Conservation (phyloP, 129 eudicot genomes). For the Artemisia annua region DNA sequence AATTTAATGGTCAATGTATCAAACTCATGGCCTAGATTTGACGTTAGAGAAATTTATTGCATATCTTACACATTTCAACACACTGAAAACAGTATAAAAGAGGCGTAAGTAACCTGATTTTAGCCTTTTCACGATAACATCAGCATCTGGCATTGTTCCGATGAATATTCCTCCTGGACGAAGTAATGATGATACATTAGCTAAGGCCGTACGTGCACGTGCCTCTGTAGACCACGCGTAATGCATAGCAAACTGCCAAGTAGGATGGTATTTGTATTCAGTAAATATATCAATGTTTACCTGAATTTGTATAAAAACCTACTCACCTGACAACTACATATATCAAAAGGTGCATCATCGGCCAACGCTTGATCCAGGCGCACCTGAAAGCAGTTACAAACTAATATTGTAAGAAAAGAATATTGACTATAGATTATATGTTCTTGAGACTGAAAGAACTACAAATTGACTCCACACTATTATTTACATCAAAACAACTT, state of each 20-base stretch:
- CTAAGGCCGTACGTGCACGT: slow-evolving; percentile 95
- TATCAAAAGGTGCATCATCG: slow-evolving; percentile 92
- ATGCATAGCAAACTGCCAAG: slow-evolving; percentile 21
- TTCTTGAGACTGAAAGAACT: not conserved
- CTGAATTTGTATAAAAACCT: not conserved
- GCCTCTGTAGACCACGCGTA: slow-evolving; percentile 82
- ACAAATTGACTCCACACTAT: slow-evolving; percentile 13
- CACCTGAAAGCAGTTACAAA: slow-evolving; percentile 48
- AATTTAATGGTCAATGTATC: not conserved
- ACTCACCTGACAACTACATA: slow-evolving; percentile 94
- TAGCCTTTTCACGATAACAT: slow-evolving; percentile 88
- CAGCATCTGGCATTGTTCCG: slow-evolving; percentile 99
- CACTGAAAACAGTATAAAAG: not conserved
- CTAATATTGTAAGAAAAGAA: not conserved
- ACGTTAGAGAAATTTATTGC: not conserved
- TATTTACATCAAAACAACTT: slow-evolving; percentile 83
- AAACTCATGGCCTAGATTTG: slow-evolving; percentile 2
- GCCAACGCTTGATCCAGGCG: slow-evolving; percentile 77
- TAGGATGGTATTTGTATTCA: not conserved
- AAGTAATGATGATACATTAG: slow-evolving; percentile 95
- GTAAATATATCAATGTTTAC: not conserved
- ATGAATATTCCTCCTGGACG: slow-evolving; percentile 98
- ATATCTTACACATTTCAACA: slow-evolving; percentile 12
- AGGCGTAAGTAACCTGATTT: slow-evolving; percentile 69
- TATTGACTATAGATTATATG: not conserved